Evolutionary conservation across 495 filamentous ascomycete genomes (phyloP).

Genomic region (Bacidia rubella): DNA sequence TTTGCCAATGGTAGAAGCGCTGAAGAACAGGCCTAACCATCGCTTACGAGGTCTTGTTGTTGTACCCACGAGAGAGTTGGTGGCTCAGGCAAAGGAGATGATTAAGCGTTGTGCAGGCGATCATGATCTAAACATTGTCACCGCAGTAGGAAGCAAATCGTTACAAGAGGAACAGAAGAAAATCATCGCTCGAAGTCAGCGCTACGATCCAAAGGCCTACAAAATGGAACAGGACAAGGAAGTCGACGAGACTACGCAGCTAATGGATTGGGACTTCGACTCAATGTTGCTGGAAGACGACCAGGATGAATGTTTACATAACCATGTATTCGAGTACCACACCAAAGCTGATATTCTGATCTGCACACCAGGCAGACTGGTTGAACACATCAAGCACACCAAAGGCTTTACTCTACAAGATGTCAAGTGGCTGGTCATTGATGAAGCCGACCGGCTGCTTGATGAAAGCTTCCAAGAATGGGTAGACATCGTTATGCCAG

Average conservation of each 20-base stretch:
- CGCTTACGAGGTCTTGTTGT: constrained; percentile 66
- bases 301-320: constrained; percentile 30
- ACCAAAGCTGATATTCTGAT: constrained; percentile 81
- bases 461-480: constrained; percentile 90
- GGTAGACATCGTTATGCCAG: constrained; percentile 58
- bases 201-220: constrained; percentile 45
- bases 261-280: constrained; percentile 30
- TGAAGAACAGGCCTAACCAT: constrained; percentile 44
- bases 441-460: constrained; percentile 86
- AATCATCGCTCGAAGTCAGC: constrained; percentile 48
- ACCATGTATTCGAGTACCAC: constrained; percentile 46
- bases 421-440: constrained; percentile 76
- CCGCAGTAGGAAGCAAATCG: constrained; percentile 63
- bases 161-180: constrained; percentile 60
- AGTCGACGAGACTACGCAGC: constrained; percentile 32
- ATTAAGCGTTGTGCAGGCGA: constrained; percentile 49
- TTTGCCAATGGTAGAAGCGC: constrained; percentile 66
- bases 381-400: constrained; percentile 79
- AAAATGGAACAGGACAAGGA: constrained; percentile 26
- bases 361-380: constrained; percentile 80
- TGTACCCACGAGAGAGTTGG: constrained; percentile 80
- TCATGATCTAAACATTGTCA: constrained; percentile 56
- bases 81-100: constrained; percentile 63
- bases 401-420: constrained; percentile 61
- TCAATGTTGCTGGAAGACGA: constrained; percentile 30